These are phyloP conservation scores for Polygonum aviculare DNA, from an alignment of 148 eudicot genomes.

Conservation along the genomic window DNA sequence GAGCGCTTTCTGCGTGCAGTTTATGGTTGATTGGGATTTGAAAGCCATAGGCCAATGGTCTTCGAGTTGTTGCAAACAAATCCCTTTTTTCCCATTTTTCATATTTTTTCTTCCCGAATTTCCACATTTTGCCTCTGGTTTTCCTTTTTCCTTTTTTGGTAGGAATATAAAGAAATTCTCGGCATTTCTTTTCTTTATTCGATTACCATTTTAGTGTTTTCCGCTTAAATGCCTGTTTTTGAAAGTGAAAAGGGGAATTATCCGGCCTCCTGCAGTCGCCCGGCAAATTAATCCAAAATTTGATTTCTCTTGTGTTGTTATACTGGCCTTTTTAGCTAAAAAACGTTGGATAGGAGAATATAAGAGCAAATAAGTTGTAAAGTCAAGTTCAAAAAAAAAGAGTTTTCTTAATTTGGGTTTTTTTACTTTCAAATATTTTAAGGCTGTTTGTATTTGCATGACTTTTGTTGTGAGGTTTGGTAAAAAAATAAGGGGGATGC, in stretches of 20 bases:
- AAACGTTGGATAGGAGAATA: not conserved
- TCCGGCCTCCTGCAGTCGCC: not conserved
- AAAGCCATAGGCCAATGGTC: conserved; percentile 26
- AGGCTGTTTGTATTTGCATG: too few relatives aligned
- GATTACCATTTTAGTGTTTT: not conserved
- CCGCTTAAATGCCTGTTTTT: not conserved
- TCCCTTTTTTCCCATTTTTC: conserved; percentile 9
- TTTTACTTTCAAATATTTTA: not conserved
- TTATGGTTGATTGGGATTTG: conserved; percentile 27
- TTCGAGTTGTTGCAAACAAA: not conserved
- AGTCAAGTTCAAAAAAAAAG: not conserved
- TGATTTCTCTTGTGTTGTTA: not conserved
- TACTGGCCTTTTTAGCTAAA: not conserved
- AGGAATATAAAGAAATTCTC: not conserved
- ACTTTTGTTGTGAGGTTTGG: not conserved
- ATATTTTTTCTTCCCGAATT: not conserved
- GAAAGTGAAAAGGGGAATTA: not conserved
- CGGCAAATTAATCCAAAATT: not conserved
- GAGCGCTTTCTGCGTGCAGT: conserved; percentile 34
- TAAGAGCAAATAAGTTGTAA: not conserved
- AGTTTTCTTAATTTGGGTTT: not conserved
- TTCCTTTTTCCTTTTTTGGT: not conserved
- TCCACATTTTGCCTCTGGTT: conserved; percentile 4
- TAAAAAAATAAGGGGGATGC: too few relatives aligned
- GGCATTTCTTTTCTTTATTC: not conserved